Evolutionary conservation across 176 grass and related monocot genomes (phyloP).

Genomic region (Raddia guianensis): DNA sequence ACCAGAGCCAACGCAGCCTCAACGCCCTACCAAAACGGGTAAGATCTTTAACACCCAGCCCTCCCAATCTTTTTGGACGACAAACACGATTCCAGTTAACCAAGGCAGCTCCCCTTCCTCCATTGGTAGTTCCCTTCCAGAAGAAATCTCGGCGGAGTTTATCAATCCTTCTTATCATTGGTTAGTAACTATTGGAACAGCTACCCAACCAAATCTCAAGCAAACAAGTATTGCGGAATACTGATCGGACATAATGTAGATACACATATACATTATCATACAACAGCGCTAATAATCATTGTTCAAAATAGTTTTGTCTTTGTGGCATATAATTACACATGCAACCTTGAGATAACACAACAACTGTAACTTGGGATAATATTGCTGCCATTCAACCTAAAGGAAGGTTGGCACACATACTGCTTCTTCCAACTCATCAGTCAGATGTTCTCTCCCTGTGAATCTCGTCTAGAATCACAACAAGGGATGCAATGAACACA

Average conservation of each 20-base stretch:
- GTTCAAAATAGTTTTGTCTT: background rate
- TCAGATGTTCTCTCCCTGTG: constrained; percentile 37
- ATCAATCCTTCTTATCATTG: no score
- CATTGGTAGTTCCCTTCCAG: no score
- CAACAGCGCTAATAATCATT: background rate
- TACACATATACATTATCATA: constrained; percentile 1
- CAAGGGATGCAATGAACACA: constrained; percentile 58
- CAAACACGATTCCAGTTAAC: no score
- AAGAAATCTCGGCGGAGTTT: no score
- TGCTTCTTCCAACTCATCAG: background rate
- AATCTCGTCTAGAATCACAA: constrained; percentile 75
- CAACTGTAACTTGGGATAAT: background rate
- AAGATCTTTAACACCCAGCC: no score
- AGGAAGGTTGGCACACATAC: background rate
- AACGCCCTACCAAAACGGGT: no score
- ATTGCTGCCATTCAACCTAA: background rate
- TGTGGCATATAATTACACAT: background rate
- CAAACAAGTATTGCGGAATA: background rate
- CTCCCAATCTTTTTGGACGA: no score
- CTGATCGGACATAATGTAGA: background rate
- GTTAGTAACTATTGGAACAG: background rate
- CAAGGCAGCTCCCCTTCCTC: no score
- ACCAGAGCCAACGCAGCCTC: no score
- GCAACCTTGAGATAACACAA: background rate
- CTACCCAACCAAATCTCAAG: background rate